Base-by-base conservation (phyloP, 805 yeast genomes). In the Huiozyma naganishii region DNA sequence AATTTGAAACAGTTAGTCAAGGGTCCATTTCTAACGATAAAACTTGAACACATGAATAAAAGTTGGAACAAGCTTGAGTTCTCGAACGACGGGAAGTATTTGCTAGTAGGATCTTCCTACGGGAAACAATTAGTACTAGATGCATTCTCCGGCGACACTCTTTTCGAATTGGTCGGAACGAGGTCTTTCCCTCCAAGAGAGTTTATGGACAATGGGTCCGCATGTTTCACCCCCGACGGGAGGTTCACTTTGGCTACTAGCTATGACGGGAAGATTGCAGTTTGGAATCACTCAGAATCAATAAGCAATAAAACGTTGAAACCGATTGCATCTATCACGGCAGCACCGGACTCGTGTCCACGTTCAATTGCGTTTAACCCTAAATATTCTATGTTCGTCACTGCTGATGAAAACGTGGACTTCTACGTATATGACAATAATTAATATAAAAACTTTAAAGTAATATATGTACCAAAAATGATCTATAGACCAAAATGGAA, bases 11-110 rank as follows among this genome's bases (percentile, higher is more conserved):
- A 70, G 40, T 75, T 75, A 54, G 80, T 78, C 32, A 71, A 72
- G 32, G 77, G 62, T 51, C 90, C 74, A 45, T 86, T 76, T 54
- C 51, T 67, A 6, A 62, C 70, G 2, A 68, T 72, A 40, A 60
- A 65, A 11, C 62, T 74, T 6, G 68, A 70, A 30, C 2, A 8
- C 11, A 13, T 28, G 6, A 48, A 50, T 6, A 65, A 62, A 39
- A 65, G 40, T 51, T 81, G 89, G 82, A 71, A 72, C 30, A 80
- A 79, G 51, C 48, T 85, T 23, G 94, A 86, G 59, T 85, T 88
- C 58, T 78, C 94, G 9, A 85, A 85, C 55, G 80, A 79, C 55
- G 89, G 89, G 27, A 80, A 79, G 52, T 66, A 69, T 47, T 49
- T 89, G 6, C 63, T 85, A 7, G 60, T 87, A 2, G 73, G 77